Evolutionary conservation across 2,329 filamentous ascomycete species (phyloP).

Genomic region (Diaporthe ampelina): DNA sequence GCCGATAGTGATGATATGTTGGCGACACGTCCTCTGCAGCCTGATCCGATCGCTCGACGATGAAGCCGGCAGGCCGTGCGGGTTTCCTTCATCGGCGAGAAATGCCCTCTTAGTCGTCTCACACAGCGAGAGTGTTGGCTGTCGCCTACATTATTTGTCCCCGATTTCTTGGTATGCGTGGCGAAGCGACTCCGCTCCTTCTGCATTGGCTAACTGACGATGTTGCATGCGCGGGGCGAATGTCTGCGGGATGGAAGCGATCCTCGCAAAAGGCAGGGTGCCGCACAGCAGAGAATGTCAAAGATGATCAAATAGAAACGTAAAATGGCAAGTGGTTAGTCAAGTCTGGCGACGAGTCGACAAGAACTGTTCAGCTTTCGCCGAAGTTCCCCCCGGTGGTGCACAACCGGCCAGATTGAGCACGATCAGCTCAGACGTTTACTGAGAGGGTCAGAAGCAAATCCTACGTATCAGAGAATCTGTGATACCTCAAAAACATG

Average conservation of each 20-base stretch:
- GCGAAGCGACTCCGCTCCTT: background rate
- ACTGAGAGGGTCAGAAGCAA: constrained; percentile 5
- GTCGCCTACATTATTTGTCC: background rate
- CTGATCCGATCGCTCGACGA: background rate
- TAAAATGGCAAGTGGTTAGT: constrained; percentile 22
- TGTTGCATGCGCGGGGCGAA: constrained; percentile 8
- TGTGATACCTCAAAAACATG: background rate
- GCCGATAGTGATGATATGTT: constrained; percentile 13
- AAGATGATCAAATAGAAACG: constrained; percentile 40
- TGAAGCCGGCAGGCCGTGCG: background rate
- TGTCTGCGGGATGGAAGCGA: background rate
- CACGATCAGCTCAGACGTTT: background rate
- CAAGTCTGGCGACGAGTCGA: constrained; percentile 4
- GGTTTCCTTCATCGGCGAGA: constrained; percentile 15
- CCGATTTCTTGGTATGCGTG: background rate
- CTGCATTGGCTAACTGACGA: constrained; percentile 5
- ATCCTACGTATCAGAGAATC: background rate
- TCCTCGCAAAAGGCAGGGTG: background rate
- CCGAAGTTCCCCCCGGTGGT: background rate
- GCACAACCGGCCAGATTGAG: background rate
- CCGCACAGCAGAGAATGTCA: background rate
- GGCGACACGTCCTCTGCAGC: constrained; percentile 29
- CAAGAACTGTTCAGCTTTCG: background rate
- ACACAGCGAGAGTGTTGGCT: background rate
- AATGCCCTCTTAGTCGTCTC: constrained; percentile 10